Evolutionary conservation across 257 asterid genomes (phyloP), one percentile per base, ranked within the genome.

Genomic region (Oldenlandia corymbosa): DNA sequence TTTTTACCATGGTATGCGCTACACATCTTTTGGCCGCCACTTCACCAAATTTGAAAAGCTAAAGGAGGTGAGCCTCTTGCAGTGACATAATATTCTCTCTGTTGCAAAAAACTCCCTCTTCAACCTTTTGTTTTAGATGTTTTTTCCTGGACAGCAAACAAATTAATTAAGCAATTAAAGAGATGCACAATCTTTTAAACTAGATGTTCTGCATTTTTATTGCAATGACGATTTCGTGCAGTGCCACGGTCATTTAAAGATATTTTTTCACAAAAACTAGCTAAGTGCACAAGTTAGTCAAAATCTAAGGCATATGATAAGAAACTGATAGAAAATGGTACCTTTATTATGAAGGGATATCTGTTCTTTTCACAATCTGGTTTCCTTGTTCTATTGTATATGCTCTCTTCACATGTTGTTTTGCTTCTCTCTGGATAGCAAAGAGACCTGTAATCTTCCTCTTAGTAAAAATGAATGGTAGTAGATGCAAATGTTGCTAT

Each of bases 11-110:
- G 96, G 95, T 64, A 76, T 65, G 85, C 97, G 96, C 60, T 90
- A 93, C 75, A 93, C 97, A 39, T 90, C 99, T 26, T 90, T 80
- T 76, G 99, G 97, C 65, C 97, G 96, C 60, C 99, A 93, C 77
- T 93, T 93, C 70, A 93, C 96, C 24, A 85, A 83, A 77, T 59
- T 65, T 60, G 91, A 93, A 48, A 90, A 87, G 78, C 81, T 90
- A 65, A 73, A 83, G 79, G 85, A 69, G 94, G 99, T 87, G 49
- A 57, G 88, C 84, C 27, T 34, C 34, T 32, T 31, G 2, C 42
- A 10, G 27, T 57, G 45, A 16, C 26, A 24, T 12, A 8, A 16
- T 10, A n/a, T 7, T 17, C n/a, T 16, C 32, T 26, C 42, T 42
- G 53, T 28, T 24, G 52, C 52, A 41, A 14, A 42, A 17, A 20